phyloP scores from a whole-genome alignment of 768 basidiomycete genomes.

The Leccinellum albellum region DNA sequence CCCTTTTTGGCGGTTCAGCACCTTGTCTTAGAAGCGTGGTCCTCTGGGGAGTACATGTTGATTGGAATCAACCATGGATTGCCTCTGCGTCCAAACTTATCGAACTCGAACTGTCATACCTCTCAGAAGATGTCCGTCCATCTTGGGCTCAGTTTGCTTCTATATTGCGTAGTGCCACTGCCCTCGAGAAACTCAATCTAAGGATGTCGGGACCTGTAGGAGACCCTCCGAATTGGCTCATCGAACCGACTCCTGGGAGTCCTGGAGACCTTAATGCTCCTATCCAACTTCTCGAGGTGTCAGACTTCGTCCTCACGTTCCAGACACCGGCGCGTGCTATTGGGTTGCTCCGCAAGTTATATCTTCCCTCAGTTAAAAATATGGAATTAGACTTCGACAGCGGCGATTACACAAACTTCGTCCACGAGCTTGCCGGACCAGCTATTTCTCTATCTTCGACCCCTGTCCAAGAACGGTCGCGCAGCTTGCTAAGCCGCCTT shows the following conservation, averaged over 20 bases:
- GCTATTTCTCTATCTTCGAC: constrained; percentile 26
- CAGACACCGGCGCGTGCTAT: constrained; percentile 43
- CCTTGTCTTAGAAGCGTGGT: constrained; percentile 48
- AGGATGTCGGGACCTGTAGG: constrained; percentile 55
- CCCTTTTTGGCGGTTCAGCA: constrained; percentile 49
- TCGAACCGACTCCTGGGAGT: constrained; percentile 14
- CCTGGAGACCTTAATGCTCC: constrained; percentile 26
- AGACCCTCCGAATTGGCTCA: constrained; percentile 35
- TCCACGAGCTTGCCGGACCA: constrained; percentile 36
- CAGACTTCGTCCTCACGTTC: constrained; percentile 45
- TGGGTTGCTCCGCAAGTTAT: constrained; percentile 24
- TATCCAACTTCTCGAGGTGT: constrained; percentile 29
- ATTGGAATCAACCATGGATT: constrained; percentile 51
- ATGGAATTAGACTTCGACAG: constrained; percentile 53
- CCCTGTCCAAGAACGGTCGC: constrained; percentile 35
- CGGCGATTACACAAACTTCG: constrained; percentile 51
- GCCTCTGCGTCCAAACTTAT: constrained; percentile 31
- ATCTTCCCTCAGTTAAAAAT: constrained; percentile 33
- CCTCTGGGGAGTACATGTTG: constrained; percentile 69
- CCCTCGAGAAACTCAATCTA: constrained; percentile 51
- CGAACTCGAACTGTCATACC: constrained; percentile 60
- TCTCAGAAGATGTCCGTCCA: constrained; percentile 60
- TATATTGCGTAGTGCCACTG: constrained; percentile 51
- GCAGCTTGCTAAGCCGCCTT: constrained; percentile 40
- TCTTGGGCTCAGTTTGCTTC: constrained; percentile 48